Conservation (phyloP, 352 stramenopile genomes). For the Globisporangium cederbergense region DNA sequence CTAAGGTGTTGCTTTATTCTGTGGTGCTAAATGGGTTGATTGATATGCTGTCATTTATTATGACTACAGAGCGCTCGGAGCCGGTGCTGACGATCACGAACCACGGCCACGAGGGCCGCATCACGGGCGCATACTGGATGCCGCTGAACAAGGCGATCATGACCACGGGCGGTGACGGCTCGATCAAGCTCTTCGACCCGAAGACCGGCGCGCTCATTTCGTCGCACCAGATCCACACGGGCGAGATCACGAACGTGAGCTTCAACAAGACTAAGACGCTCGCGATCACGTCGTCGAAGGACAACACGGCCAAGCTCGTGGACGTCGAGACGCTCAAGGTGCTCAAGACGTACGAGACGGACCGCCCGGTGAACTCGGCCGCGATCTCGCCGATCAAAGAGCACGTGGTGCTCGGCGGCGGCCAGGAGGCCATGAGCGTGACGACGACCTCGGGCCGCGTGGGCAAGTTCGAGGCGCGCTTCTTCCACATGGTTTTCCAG, state of each 20-base stretch:
- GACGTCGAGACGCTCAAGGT: conserved; percentile 94
- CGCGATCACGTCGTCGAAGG: conserved; percentile 95
- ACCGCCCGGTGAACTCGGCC: conserved; percentile 98
- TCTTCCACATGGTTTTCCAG: conserved; percentile 99
- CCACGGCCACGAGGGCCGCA: conserved; percentile 73
- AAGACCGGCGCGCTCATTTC: conserved; percentile 63
- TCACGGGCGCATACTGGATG: conserved; percentile 85
- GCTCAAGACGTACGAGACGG: conserved; percentile 98
- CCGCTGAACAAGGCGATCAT: conserved; percentile 85
- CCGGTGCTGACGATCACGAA: conserved; percentile 75
- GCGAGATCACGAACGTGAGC: conserved; percentile 95
- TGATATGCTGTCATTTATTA: not conserved
- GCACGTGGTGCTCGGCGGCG: conserved; percentile 95
- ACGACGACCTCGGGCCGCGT: conserved; percentile 93
- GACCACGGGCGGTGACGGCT: conserved; percentile 79
- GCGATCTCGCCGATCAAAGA: conserved; percentile 96
- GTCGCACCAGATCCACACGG: conserved; percentile 91
- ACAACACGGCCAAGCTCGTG: conserved; percentile 97
- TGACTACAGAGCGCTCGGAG: conserved; percentile 39
- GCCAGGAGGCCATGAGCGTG: conserved; percentile 98
- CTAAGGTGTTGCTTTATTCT: no score
- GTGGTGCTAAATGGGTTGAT: conserved; percentile 11
- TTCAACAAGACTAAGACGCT: conserved; percentile 97
- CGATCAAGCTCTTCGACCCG: conserved; percentile 80
- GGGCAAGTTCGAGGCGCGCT: conserved; percentile 94